phyloP scores from a whole-genome alignment of 768 basidiomycete species.

The Nidularia pulvinata region DNA sequence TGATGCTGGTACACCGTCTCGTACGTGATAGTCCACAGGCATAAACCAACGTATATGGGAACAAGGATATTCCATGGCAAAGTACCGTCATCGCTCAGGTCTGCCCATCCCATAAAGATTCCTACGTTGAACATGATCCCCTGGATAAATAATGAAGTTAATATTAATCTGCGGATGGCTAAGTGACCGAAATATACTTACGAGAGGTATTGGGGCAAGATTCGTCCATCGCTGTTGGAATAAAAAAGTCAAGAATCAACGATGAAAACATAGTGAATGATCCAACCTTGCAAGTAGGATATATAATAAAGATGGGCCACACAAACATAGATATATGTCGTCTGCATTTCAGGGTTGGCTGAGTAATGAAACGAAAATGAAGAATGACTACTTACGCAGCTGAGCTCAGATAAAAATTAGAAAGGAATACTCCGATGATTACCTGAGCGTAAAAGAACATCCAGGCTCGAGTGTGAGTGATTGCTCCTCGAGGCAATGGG shows the following conservation, averaged over 20 bases:
- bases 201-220: background rate
- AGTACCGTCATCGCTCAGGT: constrained; percentile 14
- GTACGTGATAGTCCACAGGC: constrained; percentile 26
- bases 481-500: constrained; percentile 22
- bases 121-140: constrained; percentile 28
- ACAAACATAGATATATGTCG: constrained; percentile 20
- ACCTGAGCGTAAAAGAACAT: constrained; percentile 21
- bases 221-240: background rate
- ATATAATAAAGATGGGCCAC: constrained; percentile 27
- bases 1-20: constrained; percentile 30
- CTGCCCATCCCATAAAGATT: constrained; percentile 27
- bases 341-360: constrained; percentile 8
- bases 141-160: constrained; percentile 21
- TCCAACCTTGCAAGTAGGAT: constrained; percentile 29
- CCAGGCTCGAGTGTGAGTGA: constrained; percentile 20
- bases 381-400: background rate
- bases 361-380: constrained; percentile 3
- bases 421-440: constrained; percentile 14
- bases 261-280: background rate
- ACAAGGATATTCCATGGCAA: constrained; percentile 19
- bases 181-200: background rate
- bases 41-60: constrained; percentile 19
- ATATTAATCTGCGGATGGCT: constrained; percentile 9
- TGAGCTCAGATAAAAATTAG: constrained; percentile 1
- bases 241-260: background rate